Percentiles rank a stretch among this genome's conserved stretches.
Evolutionary conservation across 2,329 filamentous ascomycete species (phyloP).

Genomic region (Cladosporium sp.): DNA sequence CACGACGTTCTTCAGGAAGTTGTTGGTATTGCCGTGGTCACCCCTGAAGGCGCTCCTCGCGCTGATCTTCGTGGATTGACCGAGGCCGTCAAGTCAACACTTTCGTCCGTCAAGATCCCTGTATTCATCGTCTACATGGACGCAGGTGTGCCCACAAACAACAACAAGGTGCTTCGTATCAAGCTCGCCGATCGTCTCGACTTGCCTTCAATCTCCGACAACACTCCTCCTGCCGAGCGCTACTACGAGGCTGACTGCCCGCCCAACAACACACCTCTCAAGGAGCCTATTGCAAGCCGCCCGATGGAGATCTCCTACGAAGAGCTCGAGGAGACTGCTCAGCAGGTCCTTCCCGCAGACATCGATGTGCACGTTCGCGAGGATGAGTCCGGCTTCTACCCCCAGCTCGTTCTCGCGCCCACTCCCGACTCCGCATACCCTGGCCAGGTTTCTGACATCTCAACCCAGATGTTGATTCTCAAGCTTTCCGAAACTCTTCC

Average conservation of each 20-base stretch:
- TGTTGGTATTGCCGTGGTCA: conserved; percentile 57
- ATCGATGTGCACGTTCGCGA: conserved; percentile 34
- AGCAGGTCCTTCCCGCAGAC: conserved; percentile 25
- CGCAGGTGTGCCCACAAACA: conserved; percentile 57
- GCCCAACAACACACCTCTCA: conserved; percentile 50
- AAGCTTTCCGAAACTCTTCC: conserved; percentile 30
- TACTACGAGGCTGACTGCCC: conserved; percentile 57
- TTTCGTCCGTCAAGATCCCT: conserved; percentile 59
- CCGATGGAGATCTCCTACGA: conserved; percentile 25
- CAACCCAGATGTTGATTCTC: conserved; percentile 24
- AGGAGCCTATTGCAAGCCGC: conserved; percentile 42
- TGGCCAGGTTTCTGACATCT: conserved; percentile 18
- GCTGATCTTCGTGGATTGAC: conserved; percentile 55
- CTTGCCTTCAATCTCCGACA: conserved; percentile 50
- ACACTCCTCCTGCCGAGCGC: conserved; percentile 47
- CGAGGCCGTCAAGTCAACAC: conserved; percentile 47
- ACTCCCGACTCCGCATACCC: conserved; percentile 19
- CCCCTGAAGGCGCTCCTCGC: conserved; percentile 46
- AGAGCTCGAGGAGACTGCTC: conserved; percentile 24
- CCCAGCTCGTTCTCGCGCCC: conserved; percentile 41
- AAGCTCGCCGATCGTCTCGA: conserved; percentile 53
- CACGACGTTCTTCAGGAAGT: conserved; percentile 60
- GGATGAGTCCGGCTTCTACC: conserved; percentile 33
- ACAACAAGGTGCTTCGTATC: conserved; percentile 61
- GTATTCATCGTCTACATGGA: conserved; percentile 58